A percentile compares a stretch with the other conserved stretches of the same genome.
These are phyloP conservation scores for Penicillium janthinellum DNA, from an alignment of 2,329 filamentous ascomycete genomes.

Conservation along the genomic window DNA sequence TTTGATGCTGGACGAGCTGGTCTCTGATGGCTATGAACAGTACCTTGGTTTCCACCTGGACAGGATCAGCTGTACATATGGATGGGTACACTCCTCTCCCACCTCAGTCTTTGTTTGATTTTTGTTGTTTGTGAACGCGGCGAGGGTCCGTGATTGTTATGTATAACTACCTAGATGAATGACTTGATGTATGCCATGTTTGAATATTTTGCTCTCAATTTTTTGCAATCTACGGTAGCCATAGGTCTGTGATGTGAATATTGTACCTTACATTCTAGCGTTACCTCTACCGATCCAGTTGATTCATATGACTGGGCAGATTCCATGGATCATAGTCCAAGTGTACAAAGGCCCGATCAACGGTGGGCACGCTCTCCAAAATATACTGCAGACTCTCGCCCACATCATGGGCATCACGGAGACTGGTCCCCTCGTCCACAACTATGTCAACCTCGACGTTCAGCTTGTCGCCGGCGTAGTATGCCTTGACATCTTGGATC, in stretches of 20 bases:
- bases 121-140: slow-evolving; percentile 6
- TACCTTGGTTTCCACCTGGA: neutral
- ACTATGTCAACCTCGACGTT: slow-evolving; percentile 66
- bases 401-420: slow-evolving; percentile 62
- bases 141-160: slow-evolving; percentile 13
- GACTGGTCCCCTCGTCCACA: slow-evolving; percentile 57
- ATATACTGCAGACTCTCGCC: slow-evolving; percentile 63
- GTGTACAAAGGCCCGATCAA: slow-evolving; percentile 53
- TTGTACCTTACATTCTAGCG: neutral
- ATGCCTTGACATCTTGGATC: slow-evolving; percentile 63
- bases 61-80: neutral
- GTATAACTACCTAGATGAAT: slow-evolving; percentile 29
- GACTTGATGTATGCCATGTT: slow-evolving; percentile 24
- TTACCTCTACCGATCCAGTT: slow-evolving; percentile 24
- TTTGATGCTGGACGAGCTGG: neutral
- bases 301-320: slow-evolving; percentile 46
- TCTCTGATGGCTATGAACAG: slow-evolving; percentile 1
- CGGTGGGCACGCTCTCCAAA: slow-evolving; percentile 55
- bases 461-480: slow-evolving; percentile 63
- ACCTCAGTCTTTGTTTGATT: neutral
- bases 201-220: neutral
- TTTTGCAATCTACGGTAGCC: neutral
- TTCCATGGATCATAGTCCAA: slow-evolving; percentile 52
- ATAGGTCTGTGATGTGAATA: neutral
- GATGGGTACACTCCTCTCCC: neutral